Percentiles rank a stretch among this genome's conserved stretches.
Evolutionary conservation across 352 stramenopile species (phyloP).

Genomic region (Saprolegnia diclina): DNA sequence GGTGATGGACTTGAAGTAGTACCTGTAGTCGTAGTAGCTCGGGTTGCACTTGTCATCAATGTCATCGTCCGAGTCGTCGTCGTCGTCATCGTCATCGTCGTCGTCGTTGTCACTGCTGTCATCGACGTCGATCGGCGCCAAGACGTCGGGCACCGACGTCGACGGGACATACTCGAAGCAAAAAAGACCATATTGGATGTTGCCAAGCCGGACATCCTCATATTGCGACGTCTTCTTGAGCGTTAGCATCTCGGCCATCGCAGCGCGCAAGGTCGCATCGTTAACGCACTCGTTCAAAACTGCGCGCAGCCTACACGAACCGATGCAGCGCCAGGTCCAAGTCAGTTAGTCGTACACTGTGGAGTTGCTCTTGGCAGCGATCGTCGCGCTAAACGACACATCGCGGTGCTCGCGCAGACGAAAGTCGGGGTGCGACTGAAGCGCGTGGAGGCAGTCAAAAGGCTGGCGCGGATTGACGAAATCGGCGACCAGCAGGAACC

Average conservation of each 20-base stretch:
- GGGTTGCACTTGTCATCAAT: conserved; percentile 49
- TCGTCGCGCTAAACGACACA: conserved; percentile 6
- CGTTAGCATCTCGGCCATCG: conserved; percentile 8
- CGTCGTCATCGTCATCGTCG: conserved; percentile 28
- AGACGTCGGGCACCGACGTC: neutral
- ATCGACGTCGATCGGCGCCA: neutral
- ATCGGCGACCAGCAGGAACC: conserved; percentile 5
- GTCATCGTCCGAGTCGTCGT: conserved; percentile 35
- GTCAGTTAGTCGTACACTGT: conserved; percentile 7
- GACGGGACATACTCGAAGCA: conserved; percentile 13
- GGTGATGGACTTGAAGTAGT: neutral
- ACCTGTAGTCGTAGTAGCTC: conserved; percentile 68
- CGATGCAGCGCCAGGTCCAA: neutral
- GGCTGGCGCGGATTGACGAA: neutral
- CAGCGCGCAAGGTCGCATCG: neutral
- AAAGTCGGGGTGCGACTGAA: conserved; percentile 4
- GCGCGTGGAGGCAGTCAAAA: conserved; percentile 11
- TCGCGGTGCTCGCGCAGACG: conserved; percentile 15
- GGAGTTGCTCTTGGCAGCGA: conserved; percentile 18
- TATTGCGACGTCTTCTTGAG: conserved; percentile 24
- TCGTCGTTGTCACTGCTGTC: conserved; percentile 26
- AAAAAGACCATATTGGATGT: conserved; percentile 16
- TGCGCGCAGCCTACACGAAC: neutral
- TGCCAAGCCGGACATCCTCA: conserved; percentile 13
- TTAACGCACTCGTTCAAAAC: conserved; percentile 1